Evolutionary conservation across 2,329 filamentous ascomycete species (phyloP).

Genomic region (Colletotrichum sp.): DNA sequence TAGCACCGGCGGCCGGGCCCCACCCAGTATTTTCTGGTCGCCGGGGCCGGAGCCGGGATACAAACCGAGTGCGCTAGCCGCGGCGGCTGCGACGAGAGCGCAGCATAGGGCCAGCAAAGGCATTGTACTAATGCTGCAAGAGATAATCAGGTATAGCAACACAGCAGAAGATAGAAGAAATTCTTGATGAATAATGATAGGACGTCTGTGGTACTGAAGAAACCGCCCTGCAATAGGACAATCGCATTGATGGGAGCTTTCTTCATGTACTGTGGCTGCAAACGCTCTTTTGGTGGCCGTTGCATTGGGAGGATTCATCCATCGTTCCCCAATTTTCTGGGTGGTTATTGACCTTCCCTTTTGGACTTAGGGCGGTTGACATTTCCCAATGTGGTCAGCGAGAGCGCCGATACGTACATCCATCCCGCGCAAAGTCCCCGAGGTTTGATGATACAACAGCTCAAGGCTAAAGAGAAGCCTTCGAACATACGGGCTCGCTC

Average conservation of each 20-base stretch:
- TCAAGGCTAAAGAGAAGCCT: neutral
- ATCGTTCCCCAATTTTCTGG: neutral
- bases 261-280: neutral
- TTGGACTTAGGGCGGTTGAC: neutral
- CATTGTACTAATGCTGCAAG: neutral
- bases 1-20: neutral
- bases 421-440: neutral
- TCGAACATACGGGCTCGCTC: neutral
- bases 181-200: neutral
- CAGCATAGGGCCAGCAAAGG: neutral
- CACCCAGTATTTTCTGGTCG: neutral
- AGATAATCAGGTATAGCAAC: neutral
- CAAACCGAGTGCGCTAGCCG: neutral
- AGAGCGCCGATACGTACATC: neutral
- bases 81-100: neutral
- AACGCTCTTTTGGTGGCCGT: neutral
- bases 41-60: neutral
- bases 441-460: neutral
- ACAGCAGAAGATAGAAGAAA: neutral
- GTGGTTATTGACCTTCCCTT: neutral
- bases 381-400: neutral
- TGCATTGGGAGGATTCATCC: neutral
- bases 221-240: neutral
- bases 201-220: neutral
- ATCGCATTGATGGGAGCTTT: neutral